A percentile compares a stretch with the other conserved stretches of the same genome.
Evolutionary conservation across 305 asterid genomes (phyloP).

Genomic region (Solanum chacoense): DNA sequence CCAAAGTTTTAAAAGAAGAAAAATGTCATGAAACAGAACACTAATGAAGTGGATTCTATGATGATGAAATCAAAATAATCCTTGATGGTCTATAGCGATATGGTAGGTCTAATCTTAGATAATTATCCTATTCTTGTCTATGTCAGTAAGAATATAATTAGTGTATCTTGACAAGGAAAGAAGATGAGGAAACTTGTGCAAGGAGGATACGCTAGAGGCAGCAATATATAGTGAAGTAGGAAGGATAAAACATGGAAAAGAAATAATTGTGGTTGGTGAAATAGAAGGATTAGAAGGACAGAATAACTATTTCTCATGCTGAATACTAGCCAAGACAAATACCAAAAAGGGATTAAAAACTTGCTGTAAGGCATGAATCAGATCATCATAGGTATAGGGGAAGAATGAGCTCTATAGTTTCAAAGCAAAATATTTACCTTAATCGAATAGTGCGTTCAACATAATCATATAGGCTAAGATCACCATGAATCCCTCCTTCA

Average conservation of each 20-base stretch:
- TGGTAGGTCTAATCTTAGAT: background rate
- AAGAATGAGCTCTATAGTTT: background rate
- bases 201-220: background rate
- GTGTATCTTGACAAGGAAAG: background rate
- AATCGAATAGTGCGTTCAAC: conserved; percentile 67
- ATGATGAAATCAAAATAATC: background rate
- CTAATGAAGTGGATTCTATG: background rate
- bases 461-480: conserved; percentile 62
- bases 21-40: background rate
- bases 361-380: background rate
- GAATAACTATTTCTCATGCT: background rate
- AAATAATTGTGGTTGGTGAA: background rate
- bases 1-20: background rate
- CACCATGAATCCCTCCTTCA: conserved; percentile 89
- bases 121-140: background rate
- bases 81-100: background rate
- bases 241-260: background rate
- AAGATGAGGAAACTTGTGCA: background rate
- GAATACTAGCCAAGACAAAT: background rate
- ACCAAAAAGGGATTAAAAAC: background rate
- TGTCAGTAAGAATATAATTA: background rate
- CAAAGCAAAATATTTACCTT: conserved; percentile 41
- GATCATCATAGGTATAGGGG: background rate
- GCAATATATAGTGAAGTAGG: background rate
- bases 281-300: background rate